Evolutionary conservation across 2,329 filamentous ascomycete species (phyloP), one percentile per base, ranked within the genome.

Genomic region (Epichloe hybrida): DNA sequence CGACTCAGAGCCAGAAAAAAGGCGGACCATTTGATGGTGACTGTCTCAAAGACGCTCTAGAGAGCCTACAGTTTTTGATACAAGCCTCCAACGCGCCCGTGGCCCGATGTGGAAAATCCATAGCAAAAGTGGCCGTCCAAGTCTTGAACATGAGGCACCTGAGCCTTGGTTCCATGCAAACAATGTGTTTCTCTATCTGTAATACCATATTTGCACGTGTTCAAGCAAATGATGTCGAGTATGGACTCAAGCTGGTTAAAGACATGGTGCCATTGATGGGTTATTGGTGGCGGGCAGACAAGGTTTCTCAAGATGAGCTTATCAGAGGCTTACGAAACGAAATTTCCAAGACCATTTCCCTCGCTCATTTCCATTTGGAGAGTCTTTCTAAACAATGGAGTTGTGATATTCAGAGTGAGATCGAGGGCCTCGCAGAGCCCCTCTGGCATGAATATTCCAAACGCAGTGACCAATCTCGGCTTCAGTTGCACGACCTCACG

Each of bases 361-460:
- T 79, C n/a, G 72, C 82, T 35, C 75, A 80, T 56, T 68, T 83
- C 8, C 80, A 84, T 55, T 69, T 86, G 44, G 74, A 86, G 56
- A 69, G 77, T 52, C 61, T 86, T 35, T 64, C 75, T 27, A 62
- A 66, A 40, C 70, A 76, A 48, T 62, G 66, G 7, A 62, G 66
- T 2, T 66, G 69, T 56, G 64, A 60, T 51, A 65, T 73, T 50
- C 63, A 66, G 31, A 70, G 60, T 43, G 65, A 75, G 56, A 50
- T 95, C 5, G 79, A 84, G 55, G 76, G 77, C n/a, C 66, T 96
- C 2, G 63, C 82, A 36, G 83, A 89, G 43, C 72, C 76, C 4
- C 67, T 98, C n/a, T 84, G 83, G 70, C 69, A 70, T 8, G 91
- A 96, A 59, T 97, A 97, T 65, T 74, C 79, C 4, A 82, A 74